phyloP scores from a whole-genome alignment of 768 basidiomycete species.

The Boletus barrowsii region DNA sequence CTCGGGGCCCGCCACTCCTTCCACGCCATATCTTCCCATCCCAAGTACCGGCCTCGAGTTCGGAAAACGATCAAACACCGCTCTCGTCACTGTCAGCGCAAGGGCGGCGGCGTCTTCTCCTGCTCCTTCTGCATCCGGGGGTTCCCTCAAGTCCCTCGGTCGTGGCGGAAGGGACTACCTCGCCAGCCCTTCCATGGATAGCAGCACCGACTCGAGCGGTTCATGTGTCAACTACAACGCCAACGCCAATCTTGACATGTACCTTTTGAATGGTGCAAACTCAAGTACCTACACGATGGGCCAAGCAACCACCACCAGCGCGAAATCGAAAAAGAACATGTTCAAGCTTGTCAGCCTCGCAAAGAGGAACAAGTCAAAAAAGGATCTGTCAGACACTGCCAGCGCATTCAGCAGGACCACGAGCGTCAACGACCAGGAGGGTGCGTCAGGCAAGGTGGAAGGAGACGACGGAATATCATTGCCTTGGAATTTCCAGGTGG shows the following conservation, averaged over 20 bases:
- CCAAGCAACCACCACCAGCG: constrained; percentile 1
- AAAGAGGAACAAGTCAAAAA: constrained; percentile 32
- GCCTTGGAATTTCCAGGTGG: constrained; percentile 76
- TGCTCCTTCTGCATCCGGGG: constrained; percentile 16
- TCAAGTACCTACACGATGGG: constrained; percentile 12
- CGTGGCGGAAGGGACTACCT: constrained; percentile 11
- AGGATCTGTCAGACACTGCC: constrained; percentile 24
- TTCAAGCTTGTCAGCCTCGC: constrained; percentile 37
- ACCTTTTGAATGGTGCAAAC: constrained; percentile 15
- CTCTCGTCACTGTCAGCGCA: neutral
- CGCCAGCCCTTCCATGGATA: constrained; percentile 18
- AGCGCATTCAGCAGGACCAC: constrained; percentile 12
- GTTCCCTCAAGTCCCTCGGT: constrained; percentile 16
- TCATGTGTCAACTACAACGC: constrained; percentile 9
- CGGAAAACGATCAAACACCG: neutral
- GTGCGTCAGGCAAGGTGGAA: neutral
- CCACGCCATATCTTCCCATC: constrained; percentile 10
- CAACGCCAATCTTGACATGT: constrained; percentile 1
- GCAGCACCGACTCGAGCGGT: constrained; percentile 26
- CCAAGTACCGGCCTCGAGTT: constrained; percentile 1
- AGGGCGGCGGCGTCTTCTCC: constrained; percentile 13
- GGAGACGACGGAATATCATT: constrained; percentile 63
- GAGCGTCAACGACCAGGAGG: constrained; percentile 15
- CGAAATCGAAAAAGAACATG: constrained; percentile 29
- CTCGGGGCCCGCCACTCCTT: constrained; percentile 21